These are phyloP conservation scores for Lachnellula willkommii DNA, from an alignment of 2,329 filamentous ascomycete species.

Conservation along the genomic window DNA sequence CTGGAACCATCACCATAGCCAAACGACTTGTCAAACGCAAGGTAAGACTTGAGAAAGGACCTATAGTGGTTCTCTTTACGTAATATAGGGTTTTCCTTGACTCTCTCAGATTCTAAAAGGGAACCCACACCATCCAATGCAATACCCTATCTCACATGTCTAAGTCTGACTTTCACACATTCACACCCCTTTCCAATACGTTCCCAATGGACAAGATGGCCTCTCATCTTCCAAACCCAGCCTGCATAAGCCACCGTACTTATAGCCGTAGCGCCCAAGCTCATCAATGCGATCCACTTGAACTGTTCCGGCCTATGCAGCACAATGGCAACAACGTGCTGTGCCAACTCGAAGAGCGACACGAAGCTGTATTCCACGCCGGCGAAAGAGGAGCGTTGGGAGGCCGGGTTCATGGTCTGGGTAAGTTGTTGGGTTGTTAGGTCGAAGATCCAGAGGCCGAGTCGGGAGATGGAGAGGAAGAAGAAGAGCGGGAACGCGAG, in stretches of 20 bases:
- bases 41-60: background rate
- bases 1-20: too few relatives aligned
- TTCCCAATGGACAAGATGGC: constrained; percentile 40
- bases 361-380: constrained; percentile 39
- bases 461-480: constrained; percentile 38
- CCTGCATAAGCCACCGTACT: constrained; percentile 33
- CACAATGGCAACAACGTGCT: constrained; percentile 34
- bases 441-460: constrained; percentile 42
- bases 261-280: constrained; percentile 30
- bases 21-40: too few relatives aligned
- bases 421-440: constrained; percentile 42
- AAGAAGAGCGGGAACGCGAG: constrained; percentile 35
- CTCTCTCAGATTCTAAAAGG: background rate
- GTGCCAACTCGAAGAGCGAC: constrained; percentile 37
- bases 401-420: constrained; percentile 33
- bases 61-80: background rate
- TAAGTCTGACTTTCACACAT: background rate
- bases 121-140: background rate
- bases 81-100: background rate
- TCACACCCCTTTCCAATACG: constrained; percentile 17
- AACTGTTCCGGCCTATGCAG: constrained; percentile 36
- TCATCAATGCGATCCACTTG: constrained; percentile 35
- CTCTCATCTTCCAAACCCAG: constrained; percentile 36
- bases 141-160: background rate
- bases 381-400: constrained; percentile 37